These are phyloP conservation scores for Backusella sp. DNA, from an alignment of 192 early-diverging fungal genomes.

Conservation along the genomic window DNA sequence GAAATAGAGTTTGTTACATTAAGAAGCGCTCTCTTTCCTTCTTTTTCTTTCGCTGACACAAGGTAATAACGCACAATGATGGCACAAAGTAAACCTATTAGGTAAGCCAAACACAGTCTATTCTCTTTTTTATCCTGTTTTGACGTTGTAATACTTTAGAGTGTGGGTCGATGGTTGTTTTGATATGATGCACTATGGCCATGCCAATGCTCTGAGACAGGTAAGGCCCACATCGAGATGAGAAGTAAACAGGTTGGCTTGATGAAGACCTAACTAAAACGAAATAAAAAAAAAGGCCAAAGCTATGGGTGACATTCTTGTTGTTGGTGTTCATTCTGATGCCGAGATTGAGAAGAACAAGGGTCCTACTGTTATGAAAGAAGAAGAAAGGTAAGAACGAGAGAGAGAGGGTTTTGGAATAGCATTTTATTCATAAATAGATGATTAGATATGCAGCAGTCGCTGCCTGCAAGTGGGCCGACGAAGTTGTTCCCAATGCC, in stretches of 20 bases:
- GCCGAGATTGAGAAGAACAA: constrained; percentile 91
- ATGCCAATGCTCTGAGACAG: constrained; percentile 96
- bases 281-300: constrained; percentile 62
- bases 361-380: constrained; percentile 95
- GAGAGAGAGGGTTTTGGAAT: neutral
- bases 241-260: neutral
- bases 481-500: constrained; percentile 88
- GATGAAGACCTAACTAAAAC: neutral
- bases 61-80: neutral
- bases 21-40: neutral
- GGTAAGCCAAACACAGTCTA: neutral
- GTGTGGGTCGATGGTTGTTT: constrained; percentile 96
- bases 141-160: constrained; percentile 16
- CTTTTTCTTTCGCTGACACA: neutral
- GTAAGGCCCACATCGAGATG: constrained; percentile 34
- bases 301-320: constrained; percentile 90
- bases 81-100: constrained; percentile 6
- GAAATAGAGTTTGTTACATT: neutral
- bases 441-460: constrained; percentile 92
- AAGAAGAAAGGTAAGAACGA: constrained; percentile 76
- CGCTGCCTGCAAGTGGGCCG: constrained; percentile 95
- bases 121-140: neutral
- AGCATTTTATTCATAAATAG: constrained; percentile 43
- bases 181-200: constrained; percentile 96
- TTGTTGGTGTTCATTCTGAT: constrained; percentile 97